Evolutionary conservation across 1,139 yeast genomes (phyloP).

Genomic region (Arxiozyma bovina): DNA sequence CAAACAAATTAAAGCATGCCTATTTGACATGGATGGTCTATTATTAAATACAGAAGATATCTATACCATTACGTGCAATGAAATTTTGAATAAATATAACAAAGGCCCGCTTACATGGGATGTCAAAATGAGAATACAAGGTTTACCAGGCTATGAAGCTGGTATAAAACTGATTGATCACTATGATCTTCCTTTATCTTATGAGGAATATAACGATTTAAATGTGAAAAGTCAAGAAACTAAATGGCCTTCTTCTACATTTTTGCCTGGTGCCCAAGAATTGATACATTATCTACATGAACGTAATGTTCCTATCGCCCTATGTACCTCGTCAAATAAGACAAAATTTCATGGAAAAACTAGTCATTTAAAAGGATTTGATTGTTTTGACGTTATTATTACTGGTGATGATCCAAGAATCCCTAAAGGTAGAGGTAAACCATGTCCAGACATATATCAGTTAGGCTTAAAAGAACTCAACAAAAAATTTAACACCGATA

Average conservation of each 20-base stretch:
- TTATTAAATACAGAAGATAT: slow-evolving; percentile 84
- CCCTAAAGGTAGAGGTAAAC: slow-evolving; percentile 82
- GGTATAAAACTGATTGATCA: slow-evolving; percentile 57
- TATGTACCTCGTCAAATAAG: slow-evolving; percentile 79
- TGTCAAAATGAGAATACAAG: slow-evolving; percentile 75
- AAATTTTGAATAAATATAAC: slow-evolving; percentile 54
- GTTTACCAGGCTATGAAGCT: slow-evolving; percentile 75
- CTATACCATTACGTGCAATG: slow-evolving; percentile 69
- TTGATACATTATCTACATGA: slow-evolving; percentile 45
- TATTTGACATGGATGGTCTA: slow-evolving; percentile 95
- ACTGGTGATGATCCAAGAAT: slow-evolving; percentile 84
- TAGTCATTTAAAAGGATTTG: slow-evolving; percentile 52
- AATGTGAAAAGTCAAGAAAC: slow-evolving; percentile 48
- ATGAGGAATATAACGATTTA: slow-evolving; percentile 48
- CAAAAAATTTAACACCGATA: slow-evolving; percentile 37
- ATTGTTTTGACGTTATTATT: slow-evolving; percentile 58
- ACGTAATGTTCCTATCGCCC: slow-evolving; percentile 63
- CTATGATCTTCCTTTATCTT: slow-evolving; percentile 57
- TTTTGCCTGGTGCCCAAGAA: slow-evolving; percentile 80
- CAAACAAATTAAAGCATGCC: slow-evolving; percentile 59
- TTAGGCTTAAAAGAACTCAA: slow-evolving; percentile 68
- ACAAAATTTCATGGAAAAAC: slow-evolving; percentile 62
- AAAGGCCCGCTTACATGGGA: slow-evolving; percentile 86
- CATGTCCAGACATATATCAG: slow-evolving; percentile 86
- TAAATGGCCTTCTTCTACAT: slow-evolving; percentile 55